Conservation (phyloP, 2,329 filamentous ascomycete species). For the Epichloe gansuensis region DNA sequence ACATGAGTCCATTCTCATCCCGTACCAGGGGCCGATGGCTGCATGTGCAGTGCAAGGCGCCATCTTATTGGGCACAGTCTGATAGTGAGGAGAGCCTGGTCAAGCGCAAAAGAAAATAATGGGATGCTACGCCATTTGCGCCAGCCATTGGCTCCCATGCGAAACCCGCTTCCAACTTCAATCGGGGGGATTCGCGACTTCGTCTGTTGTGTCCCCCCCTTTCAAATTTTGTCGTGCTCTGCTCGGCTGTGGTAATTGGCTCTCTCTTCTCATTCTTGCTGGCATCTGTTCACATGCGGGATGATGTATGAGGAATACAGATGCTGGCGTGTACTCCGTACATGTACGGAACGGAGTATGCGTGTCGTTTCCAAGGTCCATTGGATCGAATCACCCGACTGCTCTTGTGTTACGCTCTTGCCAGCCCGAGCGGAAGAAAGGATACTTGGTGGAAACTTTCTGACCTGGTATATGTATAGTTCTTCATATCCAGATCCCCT, state of each 20-base stretch:
- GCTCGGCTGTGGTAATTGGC: background rate
- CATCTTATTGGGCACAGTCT: slow-evolving; percentile 7
- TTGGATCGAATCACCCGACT: background rate
- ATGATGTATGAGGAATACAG: background rate
- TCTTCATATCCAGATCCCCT: slow-evolving; percentile 8
- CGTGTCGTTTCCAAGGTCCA: background rate
- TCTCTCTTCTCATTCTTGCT: background rate
- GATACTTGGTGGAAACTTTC: background rate
- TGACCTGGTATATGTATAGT: slow-evolving; percentile 12
- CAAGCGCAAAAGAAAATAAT: background rate
- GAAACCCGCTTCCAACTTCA: background rate
- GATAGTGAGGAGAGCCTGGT: background rate
- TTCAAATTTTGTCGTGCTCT: background rate
- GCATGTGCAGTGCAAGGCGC: slow-evolving; percentile 5
- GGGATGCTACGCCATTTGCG: too few relatives aligned
- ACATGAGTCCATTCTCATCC: background rate
- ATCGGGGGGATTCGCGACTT: background rate
- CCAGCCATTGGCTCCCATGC: background rate
- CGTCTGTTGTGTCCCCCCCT: background rate
- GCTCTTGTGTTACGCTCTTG: background rate
- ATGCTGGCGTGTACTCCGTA: background rate
- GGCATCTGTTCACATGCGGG: background rate
- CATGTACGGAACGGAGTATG: background rate
- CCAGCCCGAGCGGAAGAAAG: background rate
- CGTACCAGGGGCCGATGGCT: background rate